Conservation (phyloP, 352 stramenopile genomes). For the Phytophthora macrochlamydospora region DNA sequence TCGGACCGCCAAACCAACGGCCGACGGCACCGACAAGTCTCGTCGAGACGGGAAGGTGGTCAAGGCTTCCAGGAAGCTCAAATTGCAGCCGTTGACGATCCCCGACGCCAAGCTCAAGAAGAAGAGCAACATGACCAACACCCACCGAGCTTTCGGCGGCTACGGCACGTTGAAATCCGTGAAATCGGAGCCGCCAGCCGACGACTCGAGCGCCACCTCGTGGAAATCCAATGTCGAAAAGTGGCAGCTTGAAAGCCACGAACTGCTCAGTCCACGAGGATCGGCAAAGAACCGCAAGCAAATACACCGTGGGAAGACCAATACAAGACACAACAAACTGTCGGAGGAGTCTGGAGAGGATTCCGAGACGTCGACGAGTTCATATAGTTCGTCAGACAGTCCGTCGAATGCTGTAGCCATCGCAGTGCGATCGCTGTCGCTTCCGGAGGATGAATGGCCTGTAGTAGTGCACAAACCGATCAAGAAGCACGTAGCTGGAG, state of each 20-base stretch:
- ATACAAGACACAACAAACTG: conserved; percentile 3
- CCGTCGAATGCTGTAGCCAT: conserved; percentile 13
- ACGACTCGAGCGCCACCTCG: conserved; percentile 21
- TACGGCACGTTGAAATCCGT: conserved; percentile 31
- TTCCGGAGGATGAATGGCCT: conserved; percentile 20
- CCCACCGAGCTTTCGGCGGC: conserved; percentile 13
- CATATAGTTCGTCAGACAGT: conserved; percentile 39
- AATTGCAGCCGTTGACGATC: conserved; percentile 15
- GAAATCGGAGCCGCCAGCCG: conserved; percentile 13
- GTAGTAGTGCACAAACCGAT: conserved; percentile 8
- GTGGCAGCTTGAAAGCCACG: conserved; percentile 37
- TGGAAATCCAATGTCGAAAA: conserved; percentile 56
- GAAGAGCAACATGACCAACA: conserved; percentile 28
- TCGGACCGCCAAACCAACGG: conserved; percentile 7
- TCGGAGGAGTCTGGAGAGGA: conserved; percentile 47
- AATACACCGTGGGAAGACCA: conserved; percentile 18
- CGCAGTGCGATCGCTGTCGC: conserved; percentile 23
- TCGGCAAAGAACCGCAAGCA: conserved; percentile 37
- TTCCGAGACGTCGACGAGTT: conserved; percentile 46
- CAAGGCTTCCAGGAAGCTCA: conserved; percentile 22
- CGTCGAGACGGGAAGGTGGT: conserved; percentile 5
- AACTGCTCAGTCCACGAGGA: conserved; percentile 39
- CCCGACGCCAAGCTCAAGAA: conserved; percentile 22
- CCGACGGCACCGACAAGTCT: conserved; percentile 15
- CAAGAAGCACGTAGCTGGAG: conserved; percentile 31